A percentile compares a stretch with the other conserved stretches of the same genome.
phyloP scores from a whole-genome alignment of 495 filamentous ascomycete species.

The Hypoxylon cercidicola region DNA sequence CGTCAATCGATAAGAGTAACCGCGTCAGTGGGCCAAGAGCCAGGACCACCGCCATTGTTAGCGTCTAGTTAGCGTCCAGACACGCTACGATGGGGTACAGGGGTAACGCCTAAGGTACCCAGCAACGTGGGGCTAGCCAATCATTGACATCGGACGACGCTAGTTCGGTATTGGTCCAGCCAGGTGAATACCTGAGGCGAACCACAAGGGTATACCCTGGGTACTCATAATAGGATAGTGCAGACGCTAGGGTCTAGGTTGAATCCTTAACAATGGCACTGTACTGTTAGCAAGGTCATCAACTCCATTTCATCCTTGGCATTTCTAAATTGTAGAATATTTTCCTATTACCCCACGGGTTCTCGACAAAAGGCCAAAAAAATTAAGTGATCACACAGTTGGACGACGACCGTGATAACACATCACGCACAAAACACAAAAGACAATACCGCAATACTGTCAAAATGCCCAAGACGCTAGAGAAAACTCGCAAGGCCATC shows the following conservation, averaged over 20 bases:
- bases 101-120: too few relatives aligned
- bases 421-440: background rate
- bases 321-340: constrained; percentile 24
- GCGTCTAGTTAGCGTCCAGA: background rate
- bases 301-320: background rate
- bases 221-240: too few relatives aligned
- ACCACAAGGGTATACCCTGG: too few relatives aligned
- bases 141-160: background rate
- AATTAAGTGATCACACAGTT: constrained; percentile 11
- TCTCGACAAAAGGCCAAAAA: background rate
- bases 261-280: too few relatives aligned
- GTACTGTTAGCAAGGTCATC: too few relatives aligned
- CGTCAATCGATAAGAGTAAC: constrained; percentile 39
- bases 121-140: constrained; percentile 29
- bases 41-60: constrained; percentile 30
- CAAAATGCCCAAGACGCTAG: constrained; percentile 78
- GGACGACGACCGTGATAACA: background rate
- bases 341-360: constrained; percentile 42
- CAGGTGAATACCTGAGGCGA: too few relatives aligned
- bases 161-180: background rate
- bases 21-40: constrained; percentile 29
- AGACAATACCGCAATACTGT: constrained; percentile 3
- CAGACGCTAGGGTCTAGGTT: too few relatives aligned
- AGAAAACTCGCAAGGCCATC: constrained; percentile 86
- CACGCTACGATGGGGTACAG: too few relatives aligned